Evolutionary conservation across 805 yeast species (phyloP).

Genomic region (Candida rishiriensis): DNA sequence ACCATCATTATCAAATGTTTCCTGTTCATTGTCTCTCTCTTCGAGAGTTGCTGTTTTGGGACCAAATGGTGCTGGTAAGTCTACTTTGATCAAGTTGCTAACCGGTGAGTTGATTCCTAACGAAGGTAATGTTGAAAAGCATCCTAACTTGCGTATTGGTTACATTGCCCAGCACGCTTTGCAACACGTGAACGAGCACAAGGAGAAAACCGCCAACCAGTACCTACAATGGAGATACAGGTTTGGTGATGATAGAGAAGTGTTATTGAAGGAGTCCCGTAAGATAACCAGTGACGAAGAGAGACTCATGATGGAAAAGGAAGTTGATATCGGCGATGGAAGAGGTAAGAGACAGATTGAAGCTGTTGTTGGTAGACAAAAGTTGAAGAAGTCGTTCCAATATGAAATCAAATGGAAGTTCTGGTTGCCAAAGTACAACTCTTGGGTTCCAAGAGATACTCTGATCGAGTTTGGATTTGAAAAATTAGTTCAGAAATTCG

Average conservation of each 20-base stretch:
- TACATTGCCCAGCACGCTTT: slow-evolving; percentile 98
- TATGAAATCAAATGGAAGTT: slow-evolving; percentile 92
- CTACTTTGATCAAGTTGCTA: slow-evolving; percentile 86
- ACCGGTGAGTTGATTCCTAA: slow-evolving; percentile 90
- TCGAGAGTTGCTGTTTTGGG: slow-evolving; percentile 96
- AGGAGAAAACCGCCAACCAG: slow-evolving; percentile 96
- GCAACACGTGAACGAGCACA: slow-evolving; percentile 95
- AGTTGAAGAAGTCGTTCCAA: slow-evolving; percentile 92
- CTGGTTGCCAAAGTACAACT: slow-evolving; percentile 89
- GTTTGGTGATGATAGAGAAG: slow-evolving; percentile 98
- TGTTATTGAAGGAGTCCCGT: slow-evolving; percentile 87
- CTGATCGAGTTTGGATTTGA: slow-evolving; percentile 81
- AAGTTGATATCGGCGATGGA: slow-evolving; percentile 79
- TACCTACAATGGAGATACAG: slow-evolving; percentile 97
- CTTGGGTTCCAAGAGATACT: slow-evolving; percentile 86
- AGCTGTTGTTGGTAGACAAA: slow-evolving; percentile 96
- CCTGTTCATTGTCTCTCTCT: slow-evolving; percentile 90
- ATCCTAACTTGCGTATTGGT: slow-evolving; percentile 96
- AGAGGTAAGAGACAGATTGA: slow-evolving; percentile 81
- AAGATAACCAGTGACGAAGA: slow-evolving; percentile 72
- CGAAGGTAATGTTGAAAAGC: slow-evolving; percentile 90
- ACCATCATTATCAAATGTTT: slow-evolving; percentile 74
- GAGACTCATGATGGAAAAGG: slow-evolving; percentile 68
- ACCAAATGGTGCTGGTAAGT: slow-evolving; percentile 99
- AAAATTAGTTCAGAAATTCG: slow-evolving; percentile 87